These are phyloP conservation scores for Limtongia smithiae DNA, from an alignment of 805 yeast genomes.

Conservation along the genomic window DNA sequence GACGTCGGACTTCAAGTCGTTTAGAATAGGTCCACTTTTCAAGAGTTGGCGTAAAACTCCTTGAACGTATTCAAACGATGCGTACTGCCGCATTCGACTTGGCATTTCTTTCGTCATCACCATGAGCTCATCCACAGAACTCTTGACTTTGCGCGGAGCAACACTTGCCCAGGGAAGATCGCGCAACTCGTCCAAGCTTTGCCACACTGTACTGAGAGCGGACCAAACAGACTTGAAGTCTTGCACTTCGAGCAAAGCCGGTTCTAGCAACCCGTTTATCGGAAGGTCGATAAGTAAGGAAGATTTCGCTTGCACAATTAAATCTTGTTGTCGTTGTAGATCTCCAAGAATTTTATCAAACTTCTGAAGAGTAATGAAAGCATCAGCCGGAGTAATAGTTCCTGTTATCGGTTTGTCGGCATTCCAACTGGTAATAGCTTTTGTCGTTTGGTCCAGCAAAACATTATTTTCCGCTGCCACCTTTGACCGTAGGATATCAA, in stretches of 20 bases:
- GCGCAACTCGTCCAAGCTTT: constrained; percentile 45
- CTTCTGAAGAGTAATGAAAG: constrained; percentile 30
- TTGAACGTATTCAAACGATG: constrained; percentile 63
- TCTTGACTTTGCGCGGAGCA: constrained; percentile 46
- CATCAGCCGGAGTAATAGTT: constrained; percentile 32
- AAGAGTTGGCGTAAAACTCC: constrained; percentile 43
- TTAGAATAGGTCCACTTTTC: constrained; percentile 41
- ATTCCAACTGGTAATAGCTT: constrained; percentile 24
- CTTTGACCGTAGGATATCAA: constrained; percentile 29
- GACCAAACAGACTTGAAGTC: constrained; percentile 65
- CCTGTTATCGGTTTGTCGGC: constrained; percentile 35
- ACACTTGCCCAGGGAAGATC: constrained; percentile 49
- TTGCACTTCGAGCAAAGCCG: constrained; percentile 47
- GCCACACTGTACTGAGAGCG: constrained; percentile 52
- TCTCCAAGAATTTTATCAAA: constrained; percentile 32
- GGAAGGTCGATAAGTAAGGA: constrained; percentile 39
- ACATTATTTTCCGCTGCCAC: constrained; percentile 20
- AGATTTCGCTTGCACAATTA: constrained; percentile 38
- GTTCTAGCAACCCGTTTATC: constrained; percentile 35
- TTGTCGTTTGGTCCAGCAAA: constrained; percentile 8
- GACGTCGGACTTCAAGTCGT: constrained; percentile 52
- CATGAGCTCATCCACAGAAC: constrained; percentile 50
- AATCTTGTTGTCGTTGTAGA: constrained; percentile 21
- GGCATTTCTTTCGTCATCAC: constrained; percentile 52
- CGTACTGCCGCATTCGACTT: constrained; percentile 56